Evolutionary conservation across 805 yeast species (phyloP).

Genomic region (Diddensiella transvaalensis): DNA sequence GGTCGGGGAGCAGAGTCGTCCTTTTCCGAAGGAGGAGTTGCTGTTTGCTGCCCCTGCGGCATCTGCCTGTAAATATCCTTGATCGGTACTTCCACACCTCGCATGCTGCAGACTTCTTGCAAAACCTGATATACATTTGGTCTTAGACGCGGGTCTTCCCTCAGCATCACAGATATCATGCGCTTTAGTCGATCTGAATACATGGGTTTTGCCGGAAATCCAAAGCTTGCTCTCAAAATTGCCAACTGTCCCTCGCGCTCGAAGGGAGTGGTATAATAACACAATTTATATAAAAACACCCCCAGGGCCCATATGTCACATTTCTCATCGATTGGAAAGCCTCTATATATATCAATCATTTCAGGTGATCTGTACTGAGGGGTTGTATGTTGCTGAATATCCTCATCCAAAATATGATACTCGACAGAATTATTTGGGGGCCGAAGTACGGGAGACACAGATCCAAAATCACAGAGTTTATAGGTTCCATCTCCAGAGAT

Average conservation of each 20-base stretch:
- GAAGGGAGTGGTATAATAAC: conserved; percentile 93
- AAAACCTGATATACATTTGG: conserved; percentile 85
- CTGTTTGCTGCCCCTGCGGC: background rate
- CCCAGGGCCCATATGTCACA: conserved; percentile 98
- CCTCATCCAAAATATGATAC: conserved; percentile 74
- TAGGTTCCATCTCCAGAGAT: conserved; percentile 64
- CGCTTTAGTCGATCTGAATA: conserved; percentile 71
- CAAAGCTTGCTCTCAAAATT: conserved; percentile 76
- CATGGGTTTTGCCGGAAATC: conserved; percentile 64
- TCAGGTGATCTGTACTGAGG: conserved; percentile 96
- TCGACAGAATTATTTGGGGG: conserved; percentile 76
- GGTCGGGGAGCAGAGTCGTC: background rate
- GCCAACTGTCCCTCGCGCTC: conserved; percentile 82
- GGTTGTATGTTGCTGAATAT: conserved; percentile 85
- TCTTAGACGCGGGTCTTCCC: conserved; percentile 75
- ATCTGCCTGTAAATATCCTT: conserved; percentile 26
- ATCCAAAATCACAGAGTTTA: conserved; percentile 92
- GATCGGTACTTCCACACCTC: conserved; percentile 52
- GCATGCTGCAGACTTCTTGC: conserved; percentile 56
- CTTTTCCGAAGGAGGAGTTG: background rate
- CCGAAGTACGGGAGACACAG: conserved; percentile 65
- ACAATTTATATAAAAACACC: conserved; percentile 80
- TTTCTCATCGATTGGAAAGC: conserved; percentile 83
- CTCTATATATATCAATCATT: conserved; percentile 84
- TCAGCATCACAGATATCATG: conserved; percentile 72